phyloP scores from a whole-genome alignment of 192 early-diverging fungal species.

The Gigaspora rosea region DNA sequence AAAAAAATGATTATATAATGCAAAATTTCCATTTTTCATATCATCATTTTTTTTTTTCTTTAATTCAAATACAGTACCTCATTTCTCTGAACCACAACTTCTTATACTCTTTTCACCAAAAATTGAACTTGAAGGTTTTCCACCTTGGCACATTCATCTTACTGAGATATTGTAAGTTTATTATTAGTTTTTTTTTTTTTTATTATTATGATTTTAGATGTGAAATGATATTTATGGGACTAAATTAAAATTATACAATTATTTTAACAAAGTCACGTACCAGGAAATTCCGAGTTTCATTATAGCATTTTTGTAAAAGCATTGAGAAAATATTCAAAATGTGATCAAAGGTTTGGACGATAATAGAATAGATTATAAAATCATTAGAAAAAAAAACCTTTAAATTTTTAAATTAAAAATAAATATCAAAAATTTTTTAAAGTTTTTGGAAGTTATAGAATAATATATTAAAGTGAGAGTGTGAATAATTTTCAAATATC shows the following conservation, averaged over 20 bases:
- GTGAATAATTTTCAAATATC: no score
- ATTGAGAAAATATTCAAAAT: slow-evolving; percentile 44
- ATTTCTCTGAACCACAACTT: slow-evolving; percentile 45
- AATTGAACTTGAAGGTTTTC: slow-evolving; percentile 46
- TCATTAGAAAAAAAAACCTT: background rate
- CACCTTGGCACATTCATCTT: slow-evolving; percentile 47
- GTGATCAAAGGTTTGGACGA: slow-evolving; percentile 47
- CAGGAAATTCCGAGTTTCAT: slow-evolving; percentile 37
- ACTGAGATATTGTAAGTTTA: slow-evolving; percentile 48
- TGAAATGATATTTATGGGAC: background rate
- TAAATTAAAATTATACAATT: background rate
- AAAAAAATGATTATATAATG: background rate
- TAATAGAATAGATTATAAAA: slow-evolving; percentile 27
- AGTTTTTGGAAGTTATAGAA: no score
- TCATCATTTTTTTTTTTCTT: background rate
- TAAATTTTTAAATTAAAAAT: no score
- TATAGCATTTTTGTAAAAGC: slow-evolving; percentile 43
- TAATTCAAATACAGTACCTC: background rate
- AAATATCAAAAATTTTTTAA: no score
- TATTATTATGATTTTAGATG: no score
- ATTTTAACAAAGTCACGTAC: slow-evolving; percentile 36
- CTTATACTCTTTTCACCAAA: slow-evolving; percentile 44
- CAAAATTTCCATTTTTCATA: background rate
- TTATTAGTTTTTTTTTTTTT: no score
- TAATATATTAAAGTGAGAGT: no score